phyloP scores from a whole-genome alignment of 768 basidiomycete genomes.

The Rhizopogon roseolus region DNA sequence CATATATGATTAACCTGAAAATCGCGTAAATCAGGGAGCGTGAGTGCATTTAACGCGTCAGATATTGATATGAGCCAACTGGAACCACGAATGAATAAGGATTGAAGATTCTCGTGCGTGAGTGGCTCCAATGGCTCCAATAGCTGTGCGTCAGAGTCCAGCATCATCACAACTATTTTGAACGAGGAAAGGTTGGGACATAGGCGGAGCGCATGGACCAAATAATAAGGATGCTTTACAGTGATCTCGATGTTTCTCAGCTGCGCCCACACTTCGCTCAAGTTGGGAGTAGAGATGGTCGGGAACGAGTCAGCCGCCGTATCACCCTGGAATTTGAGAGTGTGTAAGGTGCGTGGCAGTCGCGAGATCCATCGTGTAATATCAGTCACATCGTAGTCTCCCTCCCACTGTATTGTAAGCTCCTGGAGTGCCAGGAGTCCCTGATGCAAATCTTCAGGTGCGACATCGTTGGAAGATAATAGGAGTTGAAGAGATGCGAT shows the following conservation, averaged over 20 bases:
- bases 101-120: conserved; percentile 9
- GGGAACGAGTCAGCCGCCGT: background rate
- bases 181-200: background rate
- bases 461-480: conserved; percentile 4
- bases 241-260: conserved; percentile 11
- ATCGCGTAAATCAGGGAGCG: conserved; percentile 8
- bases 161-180: background rate
- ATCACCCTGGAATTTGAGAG: conserved; percentile 9
- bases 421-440: conserved; percentile 14
- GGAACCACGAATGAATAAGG: conserved; percentile 5
- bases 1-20: conserved; percentile 9
- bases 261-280: conserved; percentile 10
- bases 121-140: background rate
- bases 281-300: conserved; percentile 4
- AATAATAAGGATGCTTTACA: background rate
- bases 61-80: background rate
- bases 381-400: background rate
- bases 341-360: conserved; percentile 3
- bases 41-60: conserved; percentile 8
- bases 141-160: background rate
- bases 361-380: conserved; percentile 6
- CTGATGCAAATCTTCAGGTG: conserved; percentile 11
- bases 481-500: background rate
- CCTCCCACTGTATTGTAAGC: conserved; percentile 8
- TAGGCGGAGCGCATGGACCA: conserved; percentile 1